These are phyloP conservation scores for Corylus heterophylla DNA, from an alignment of 306 rosid genomes.

Conservation along the genomic window DNA sequence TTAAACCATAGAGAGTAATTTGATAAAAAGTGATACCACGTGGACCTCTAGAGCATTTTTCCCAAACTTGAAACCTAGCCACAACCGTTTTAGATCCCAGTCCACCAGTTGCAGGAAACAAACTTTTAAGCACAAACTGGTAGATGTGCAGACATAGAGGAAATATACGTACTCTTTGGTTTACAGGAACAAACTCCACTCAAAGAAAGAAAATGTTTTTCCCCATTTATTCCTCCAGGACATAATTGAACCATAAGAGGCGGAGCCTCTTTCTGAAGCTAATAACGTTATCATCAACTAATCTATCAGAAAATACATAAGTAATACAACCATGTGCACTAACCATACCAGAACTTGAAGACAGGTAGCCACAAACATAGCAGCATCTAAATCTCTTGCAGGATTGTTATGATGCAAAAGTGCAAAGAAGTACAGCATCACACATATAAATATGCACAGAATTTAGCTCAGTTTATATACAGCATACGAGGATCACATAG, in stretches of 20 bases:
- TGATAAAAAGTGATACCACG: too few relatives aligned
- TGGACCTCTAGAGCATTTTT: too few relatives aligned
- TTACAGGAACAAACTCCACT: background rate
- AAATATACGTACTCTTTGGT: background rate
- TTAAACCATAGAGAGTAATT: too few relatives aligned
- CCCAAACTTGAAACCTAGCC: background rate
- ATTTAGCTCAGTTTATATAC: background rate
- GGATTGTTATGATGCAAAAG: background rate
- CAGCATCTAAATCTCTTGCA: background rate
- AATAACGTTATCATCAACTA: background rate
- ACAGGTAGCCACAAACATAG: background rate
- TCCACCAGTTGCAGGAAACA: slow-evolving; percentile 4
- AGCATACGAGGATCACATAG: background rate
- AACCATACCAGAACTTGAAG: slow-evolving; percentile 5
- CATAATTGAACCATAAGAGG: background rate
- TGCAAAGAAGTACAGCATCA: background rate
- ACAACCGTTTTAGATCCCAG: slow-evolving; percentile 7
- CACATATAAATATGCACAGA: background rate
- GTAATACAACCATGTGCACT: background rate
- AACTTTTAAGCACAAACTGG: background rate
- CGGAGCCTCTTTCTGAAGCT: background rate
- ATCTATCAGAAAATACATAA: background rate
- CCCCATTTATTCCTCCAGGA: background rate
- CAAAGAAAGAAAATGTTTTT: background rate
- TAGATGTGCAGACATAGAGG: background rate